A percentile compares a stretch with the other conserved stretches of the same genome.
Conservation (phyloP, 768 basidiomycete genomes). For the Tricholoma bakamatsutake region DNA sequence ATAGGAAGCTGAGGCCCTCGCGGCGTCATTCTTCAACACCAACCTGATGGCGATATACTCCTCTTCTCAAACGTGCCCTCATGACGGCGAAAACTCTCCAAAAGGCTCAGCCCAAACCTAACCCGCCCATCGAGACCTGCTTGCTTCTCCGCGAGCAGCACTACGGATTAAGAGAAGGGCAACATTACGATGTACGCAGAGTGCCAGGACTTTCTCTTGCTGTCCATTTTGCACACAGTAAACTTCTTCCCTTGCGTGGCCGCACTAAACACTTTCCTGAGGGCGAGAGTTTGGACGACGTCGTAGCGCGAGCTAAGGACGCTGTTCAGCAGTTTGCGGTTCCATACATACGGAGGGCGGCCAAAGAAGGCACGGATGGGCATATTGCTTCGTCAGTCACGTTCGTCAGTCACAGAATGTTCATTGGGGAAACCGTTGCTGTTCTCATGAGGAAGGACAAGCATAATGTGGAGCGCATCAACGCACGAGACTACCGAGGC, state of each 20-base stretch:
- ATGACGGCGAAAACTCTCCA: constrained; percentile 55
- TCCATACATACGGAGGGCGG: constrained; percentile 44
- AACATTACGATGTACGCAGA: constrained; percentile 35
- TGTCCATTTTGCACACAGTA: constrained; percentile 45
- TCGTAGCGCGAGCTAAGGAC: constrained; percentile 47
- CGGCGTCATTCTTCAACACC: constrained; percentile 39
- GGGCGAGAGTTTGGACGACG: constrained; percentile 67
- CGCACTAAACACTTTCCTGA: constrained; percentile 54
- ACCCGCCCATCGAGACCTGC: constrained; percentile 42
- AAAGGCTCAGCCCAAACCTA: constrained; percentile 39
- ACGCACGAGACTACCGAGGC: constrained; percentile 35
- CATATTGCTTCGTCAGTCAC: too few relatives aligned
- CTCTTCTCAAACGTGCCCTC: constrained; percentile 58
- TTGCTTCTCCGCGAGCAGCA: constrained; percentile 58
- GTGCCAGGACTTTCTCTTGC: constrained; percentile 27
- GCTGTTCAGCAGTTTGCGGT: constrained; percentile 48
- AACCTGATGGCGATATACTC: constrained; percentile 54
- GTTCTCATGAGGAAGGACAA: constrained; percentile 40
- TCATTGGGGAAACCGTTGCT: constrained; percentile 54
- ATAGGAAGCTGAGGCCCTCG: constrained; percentile 64
- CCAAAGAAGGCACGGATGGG: constrained; percentile 30
- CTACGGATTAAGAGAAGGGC: constrained; percentile 69
- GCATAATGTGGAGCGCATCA: constrained; percentile 14
- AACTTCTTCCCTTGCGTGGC: constrained; percentile 44
- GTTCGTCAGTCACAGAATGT: constrained; percentile 71